phyloP scores from a whole-genome alignment of 1,139 yeast species.

The Blastobotrys indianensis region DNA sequence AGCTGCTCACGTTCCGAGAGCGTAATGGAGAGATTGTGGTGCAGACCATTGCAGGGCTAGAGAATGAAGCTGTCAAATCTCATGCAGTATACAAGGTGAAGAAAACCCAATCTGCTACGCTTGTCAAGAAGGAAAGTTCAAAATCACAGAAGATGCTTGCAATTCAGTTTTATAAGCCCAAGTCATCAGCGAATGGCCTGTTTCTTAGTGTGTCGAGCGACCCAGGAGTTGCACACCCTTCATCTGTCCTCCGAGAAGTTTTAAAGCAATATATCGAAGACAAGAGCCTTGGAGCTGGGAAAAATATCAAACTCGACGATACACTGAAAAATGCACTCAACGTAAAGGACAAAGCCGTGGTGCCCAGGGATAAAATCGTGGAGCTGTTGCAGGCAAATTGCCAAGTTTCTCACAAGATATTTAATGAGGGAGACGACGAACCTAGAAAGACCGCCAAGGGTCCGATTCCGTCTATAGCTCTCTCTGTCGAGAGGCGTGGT shows the following conservation, averaged over 20 bases:
- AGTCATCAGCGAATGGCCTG: constrained; percentile 1
- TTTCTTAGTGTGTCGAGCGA: constrained; percentile 33
- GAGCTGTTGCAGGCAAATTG: constrained; percentile 48
- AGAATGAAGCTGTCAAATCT: constrained; percentile 46
- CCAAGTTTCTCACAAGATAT: constrained; percentile 52
- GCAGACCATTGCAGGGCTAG: constrained; percentile 44
- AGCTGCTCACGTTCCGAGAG: constrained; percentile 61
- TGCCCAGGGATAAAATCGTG: constrained; percentile 47
- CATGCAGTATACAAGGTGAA: constrained; percentile 59
- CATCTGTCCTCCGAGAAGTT: constrained; percentile 47
- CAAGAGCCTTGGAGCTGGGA: constrained; percentile 47
- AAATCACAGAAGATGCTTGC: constrained; percentile 16
- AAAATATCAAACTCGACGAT: constrained; percentile 52
- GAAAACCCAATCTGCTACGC: constrained; percentile 21
- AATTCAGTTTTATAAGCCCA: constrained; percentile 27
- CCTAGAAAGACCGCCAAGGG: constrained; percentile 45
- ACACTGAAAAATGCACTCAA: constrained; percentile 31
- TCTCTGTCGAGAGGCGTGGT: constrained; percentile 69
- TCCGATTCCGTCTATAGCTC: constrained; percentile 55
- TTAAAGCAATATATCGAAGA: constrained; percentile 52
- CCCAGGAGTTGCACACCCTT: constrained; percentile 43
- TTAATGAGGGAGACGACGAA: constrained; percentile 34
- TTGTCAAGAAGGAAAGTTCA: constrained; percentile 3
- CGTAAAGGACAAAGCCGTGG: constrained; percentile 13
- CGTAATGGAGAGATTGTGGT: constrained; percentile 70